Conservation (phyloP, 2,329 filamentous ascomycete genomes). For the Ascochyta clinopodiicola region DNA sequence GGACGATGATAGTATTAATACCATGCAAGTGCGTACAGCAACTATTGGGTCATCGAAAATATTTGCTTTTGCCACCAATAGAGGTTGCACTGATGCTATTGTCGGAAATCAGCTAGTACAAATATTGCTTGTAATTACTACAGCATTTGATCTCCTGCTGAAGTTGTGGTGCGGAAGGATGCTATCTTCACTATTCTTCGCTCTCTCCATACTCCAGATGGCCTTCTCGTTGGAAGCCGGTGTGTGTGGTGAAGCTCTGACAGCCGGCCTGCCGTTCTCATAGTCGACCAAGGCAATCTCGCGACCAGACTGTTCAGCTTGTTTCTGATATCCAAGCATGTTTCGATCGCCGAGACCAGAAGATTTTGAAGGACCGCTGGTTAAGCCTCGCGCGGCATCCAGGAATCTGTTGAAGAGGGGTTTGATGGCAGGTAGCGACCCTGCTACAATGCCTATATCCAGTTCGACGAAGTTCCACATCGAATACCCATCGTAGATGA, state of each 20-base stretch:
- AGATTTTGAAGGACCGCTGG: background rate
- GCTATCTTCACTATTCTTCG: constrained; percentile 3
- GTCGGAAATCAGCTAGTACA: too few species aligned
- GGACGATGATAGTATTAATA: too few species aligned
- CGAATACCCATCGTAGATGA: constrained; percentile 49
- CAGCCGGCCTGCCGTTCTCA: background rate
- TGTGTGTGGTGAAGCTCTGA: background rate
- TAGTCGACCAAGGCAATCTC: background rate
- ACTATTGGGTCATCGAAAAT: too few species aligned
- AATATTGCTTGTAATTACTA: too few species aligned
- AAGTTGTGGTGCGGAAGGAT: background rate
- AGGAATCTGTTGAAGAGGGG: constrained; percentile 36
- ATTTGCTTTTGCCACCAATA: too few species aligned
- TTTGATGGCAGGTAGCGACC: constrained; percentile 51
- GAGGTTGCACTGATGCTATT: too few species aligned
- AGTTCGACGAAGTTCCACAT: constrained; percentile 56
- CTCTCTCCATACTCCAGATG: background rate
- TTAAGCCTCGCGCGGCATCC: constrained; percentile 21
- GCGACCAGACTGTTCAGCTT: background rate
- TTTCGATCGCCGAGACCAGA: background rate
- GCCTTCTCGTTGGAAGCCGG: background rate
- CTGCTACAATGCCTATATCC: constrained; percentile 51
- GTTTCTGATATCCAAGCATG: background rate
- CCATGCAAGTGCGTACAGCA: too few species aligned
- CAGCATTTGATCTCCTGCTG: too few species aligned